Base-by-base conservation (phyloP, 2,329 filamentous ascomycete genomes). In the Zalaria sp. region DNA sequence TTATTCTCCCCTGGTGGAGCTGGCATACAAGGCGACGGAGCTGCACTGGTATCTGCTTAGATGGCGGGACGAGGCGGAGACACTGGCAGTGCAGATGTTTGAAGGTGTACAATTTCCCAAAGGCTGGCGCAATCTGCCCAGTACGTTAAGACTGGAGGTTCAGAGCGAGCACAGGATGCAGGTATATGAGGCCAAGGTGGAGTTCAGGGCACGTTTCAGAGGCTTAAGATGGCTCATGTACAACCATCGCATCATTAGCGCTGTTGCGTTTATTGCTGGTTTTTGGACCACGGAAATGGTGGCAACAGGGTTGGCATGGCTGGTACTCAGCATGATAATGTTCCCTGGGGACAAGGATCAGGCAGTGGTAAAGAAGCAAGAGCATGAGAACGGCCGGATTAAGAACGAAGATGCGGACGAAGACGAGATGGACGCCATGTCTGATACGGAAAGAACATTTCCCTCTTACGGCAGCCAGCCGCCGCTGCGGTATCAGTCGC, bases 221-320 rank as follows among this genome's bases (percentile, higher is more conserved):
- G 89, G 89, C 0, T 59, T 95, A 46, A 68, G 75, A 38, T 91
- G 83, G 77, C 53, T 88, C 42, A 93, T 98, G 83, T 91, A 91
- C 53, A 79, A 85, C 46, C 81, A 89, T 63, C 77, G 82, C 8
- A 54, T 91, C 31, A 58, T 77, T 2, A 78, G 78, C 4, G 87
- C 86, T 44, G 40, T 82, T 1, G 53, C 79, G 1, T 82, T 87
- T 52, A 83, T 79, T 0, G 60, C 66, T 1, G 51, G 75, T 0
- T 95, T 95, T 60, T 96, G 88, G 86, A 57, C 66, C 1, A 75
- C 77, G 8, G 86, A 89, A 55, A 69, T 93, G 53, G 48, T 77
- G 0, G 81, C 79, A 35, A 74, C 83, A 57, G 66, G 69, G 1
- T 32, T 79, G 1, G 78, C 74, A 0, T 93, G 84, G 81, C 57